Evolutionary conservation across 2,329 filamentous ascomycete genomes (phyloP), one percentile per base, ranked within the genome.

Genomic region (Capronia epimyces): DNA sequence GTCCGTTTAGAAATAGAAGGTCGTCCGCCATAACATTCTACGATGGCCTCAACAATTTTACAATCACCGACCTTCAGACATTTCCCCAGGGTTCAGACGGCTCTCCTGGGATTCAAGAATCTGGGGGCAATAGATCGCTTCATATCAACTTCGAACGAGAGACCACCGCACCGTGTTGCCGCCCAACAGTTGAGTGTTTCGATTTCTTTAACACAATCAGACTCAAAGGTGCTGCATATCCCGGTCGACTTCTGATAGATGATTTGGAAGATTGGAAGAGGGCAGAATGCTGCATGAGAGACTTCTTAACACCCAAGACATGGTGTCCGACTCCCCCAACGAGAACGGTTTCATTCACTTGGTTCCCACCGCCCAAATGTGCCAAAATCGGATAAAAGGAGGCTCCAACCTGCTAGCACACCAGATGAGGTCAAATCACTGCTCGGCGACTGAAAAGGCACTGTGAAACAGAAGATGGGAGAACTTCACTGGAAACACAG

Each of bases 181-280:
- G 32, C 20, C 34, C 45, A 39, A 48, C 45, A 13, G 31, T 41
- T n/a, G 34, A 48, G 15, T 48, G 36, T 16, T 48, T 40, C 34
- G 45, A 48, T 3, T 48, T 48, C 8, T 25, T 16, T 18, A 13
- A 21, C 16, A 40, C 20, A 15, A 31, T 48, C 36, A 20, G 42
- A 5, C n/a, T 40, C 22, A 40, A 48, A 20, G 43, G 43, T 12
- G 9, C n/a, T 29, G 25, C 24, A 27, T 27, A 41, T 16, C 36
- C 45, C 10, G 12, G 12, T 10, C 45, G 36, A 29, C 20, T 48
- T 12, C 21, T 48, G 20, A 48, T 48, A 15, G 45, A 48, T n/a
- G 45, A 42, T 31, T 21, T 48, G 36, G 34, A 48, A 36, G 45
- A 41, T 27, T 48, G 45, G 45, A 48, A 48, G 29, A 25, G 45